Base-by-base conservation (phyloP, 768 basidiomycete species). In the Lyophyllum semitale region DNA sequence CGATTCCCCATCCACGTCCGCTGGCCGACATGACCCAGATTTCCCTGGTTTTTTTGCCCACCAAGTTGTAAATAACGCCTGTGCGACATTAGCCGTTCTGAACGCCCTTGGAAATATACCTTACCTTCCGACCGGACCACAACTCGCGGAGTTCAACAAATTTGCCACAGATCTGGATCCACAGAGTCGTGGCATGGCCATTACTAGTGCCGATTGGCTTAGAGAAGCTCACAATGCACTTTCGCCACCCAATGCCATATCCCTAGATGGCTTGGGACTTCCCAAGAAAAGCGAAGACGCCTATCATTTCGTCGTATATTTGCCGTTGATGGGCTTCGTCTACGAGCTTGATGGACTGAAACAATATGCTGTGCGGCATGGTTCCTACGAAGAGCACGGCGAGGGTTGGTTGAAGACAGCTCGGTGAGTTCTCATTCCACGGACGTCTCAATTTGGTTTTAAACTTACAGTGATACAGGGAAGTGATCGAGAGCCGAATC, bases 281-380 rank as follows among this genome's bases (percentile, higher is more conserved):
- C 83, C 82, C 25, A 89, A 77, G 61, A 84, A 75, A 62, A 72
- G 73, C 49, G 81, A 83, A 66, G 97, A 98, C 63, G 95, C 95
- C 12, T 99, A 96, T 70, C 96, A 99, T 64, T 99, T 98, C 65
- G 87, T 98, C 38, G 89, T 96, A 11, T 99, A 98, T 69, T 74
- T 96, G 45, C 96, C 96, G 4, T 74, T 86, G 40, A 80, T 87
- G 71, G 96, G 91, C 18, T 79, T 81, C 22, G 72, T 99, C 41
- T 98, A 95, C 71, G 96, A 99, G 72, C 80, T 99, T 29, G 96
- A 98, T 65, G 96, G 96, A 11, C 73, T 99, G 60, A 92, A 94
- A 68, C 73, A 77, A 43, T 74, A 79, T 58, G 88, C 96, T 2
- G 83, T 98, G 17, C 83, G 80, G 55, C 97, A 99, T 68, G 92